phyloP scores from a whole-genome alignment of 2,329 filamentous ascomycete genomes.

The Gnomoniopsis sp. region DNA sequence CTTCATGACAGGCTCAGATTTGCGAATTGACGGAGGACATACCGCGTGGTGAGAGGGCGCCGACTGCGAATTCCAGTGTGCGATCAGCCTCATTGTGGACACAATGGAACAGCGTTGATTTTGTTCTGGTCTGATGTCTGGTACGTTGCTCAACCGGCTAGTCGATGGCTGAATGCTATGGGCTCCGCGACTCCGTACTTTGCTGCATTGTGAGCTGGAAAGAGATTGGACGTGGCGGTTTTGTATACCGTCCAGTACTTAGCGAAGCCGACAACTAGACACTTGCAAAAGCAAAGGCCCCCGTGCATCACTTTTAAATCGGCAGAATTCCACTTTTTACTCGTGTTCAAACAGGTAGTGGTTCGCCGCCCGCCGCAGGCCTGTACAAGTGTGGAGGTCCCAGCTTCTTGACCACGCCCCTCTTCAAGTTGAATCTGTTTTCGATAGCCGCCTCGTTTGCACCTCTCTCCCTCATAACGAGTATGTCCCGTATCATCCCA shows the following conservation, averaged over 20 bases:
- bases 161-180: neutral
- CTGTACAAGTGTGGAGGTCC: constrained; percentile 39
- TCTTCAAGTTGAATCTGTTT: constrained; percentile 39
- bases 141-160: neutral
- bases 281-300: neutral
- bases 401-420: constrained; percentile 42
- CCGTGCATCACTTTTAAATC: neutral
- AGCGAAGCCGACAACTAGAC: neutral
- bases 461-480: constrained; percentile 42
- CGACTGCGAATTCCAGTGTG: neutral
- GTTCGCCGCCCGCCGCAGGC: constrained; percentile 27
- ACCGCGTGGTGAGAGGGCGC: constrained; percentile 48
- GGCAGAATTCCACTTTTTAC: neutral
- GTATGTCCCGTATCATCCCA: constrained; percentile 42
- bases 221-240: neutral
- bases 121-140: neutral
- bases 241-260: neutral
- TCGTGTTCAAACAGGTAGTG: neutral
- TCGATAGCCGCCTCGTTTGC: constrained; percentile 40
- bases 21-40: constrained; percentile 71
- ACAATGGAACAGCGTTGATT: neutral
- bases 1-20: constrained; percentile 67
- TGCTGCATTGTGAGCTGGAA: neutral
- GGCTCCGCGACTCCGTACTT: neutral
- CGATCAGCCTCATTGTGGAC: neutral